Base-by-base conservation (phyloP, 2,329 filamentous ascomycete genomes). In the Hypoxylon sp. region DNA sequence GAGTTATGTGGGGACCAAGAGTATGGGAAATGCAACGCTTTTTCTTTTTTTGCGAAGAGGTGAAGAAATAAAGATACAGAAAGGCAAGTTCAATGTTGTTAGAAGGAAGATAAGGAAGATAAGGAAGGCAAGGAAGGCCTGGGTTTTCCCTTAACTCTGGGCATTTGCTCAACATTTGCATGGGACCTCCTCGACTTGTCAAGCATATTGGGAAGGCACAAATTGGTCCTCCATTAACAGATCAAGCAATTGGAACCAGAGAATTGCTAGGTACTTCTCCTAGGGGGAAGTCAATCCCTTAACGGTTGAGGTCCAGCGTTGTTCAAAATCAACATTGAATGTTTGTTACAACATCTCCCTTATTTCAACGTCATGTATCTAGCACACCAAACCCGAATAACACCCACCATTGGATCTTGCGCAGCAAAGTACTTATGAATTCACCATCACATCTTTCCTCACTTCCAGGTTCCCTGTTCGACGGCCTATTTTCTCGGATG, bases 251-350 rank as follows among this genome's bases (percentile, higher is more conserved):
- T 11, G 37, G 9, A 11, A n/a, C 44, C 24, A 14, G 5, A 9
- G 11, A 42, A 48, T 26, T 31, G 37, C 24, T 62, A 22, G 19
- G 19, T 22, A 50, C 46, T 39, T 46, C 8, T 64, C 61, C 35
- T 50, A 50, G 51, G 55, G 55, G 52, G 42, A 17, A 48, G 9
- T 61, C n/a, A 13, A 50, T 57, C 54, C 35, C 60, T 57, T 55
- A 33, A n/a, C 33, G 19, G 19, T 22, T 22, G 19, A 31, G n/a
- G 31, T 10, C 47, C 26, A 13, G 24, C 11, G 22, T 11, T n/a
- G 33, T 8, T 44, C 14, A n/a, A n/a, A n/a, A 22, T 22, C 19
- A 22, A 22, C 19, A 22, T 22, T 22, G 19, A 31, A 9, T 44
- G 52, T 58, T 33, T 39, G 22, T 39, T 29, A 47, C 17, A 22